Base-by-base conservation (phyloP, 1,139 yeast genomes). In the Pichiaceae sp. region DNA sequence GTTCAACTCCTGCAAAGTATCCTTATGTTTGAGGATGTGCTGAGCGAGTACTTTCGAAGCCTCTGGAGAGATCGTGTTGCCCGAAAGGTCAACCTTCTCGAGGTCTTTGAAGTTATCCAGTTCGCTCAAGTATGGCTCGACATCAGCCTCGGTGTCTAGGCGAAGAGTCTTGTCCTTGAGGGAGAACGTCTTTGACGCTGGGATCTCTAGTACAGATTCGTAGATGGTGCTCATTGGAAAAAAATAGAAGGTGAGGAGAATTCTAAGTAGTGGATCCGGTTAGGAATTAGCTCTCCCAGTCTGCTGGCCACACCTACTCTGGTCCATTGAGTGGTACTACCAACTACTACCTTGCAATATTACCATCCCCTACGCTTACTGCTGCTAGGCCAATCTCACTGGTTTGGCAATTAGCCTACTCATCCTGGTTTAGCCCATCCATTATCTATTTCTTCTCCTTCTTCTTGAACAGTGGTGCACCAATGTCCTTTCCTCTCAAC, bases 401-500 rank as follows among this genome's bases (percentile, higher is more conserved):
- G n/a, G n/a, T n/a, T n/a, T n/a, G n/a, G n/a, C n/a, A n/a, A n/a
- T n/a, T n/a, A n/a, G n/a, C n/a, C n/a, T n/a, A n/a, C n/a, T n/a
- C n/a, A n/a, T n/a, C n/a, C n/a, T n/a, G n/a, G n/a, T n/a, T n/a
- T n/a, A n/a, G n/a, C n/a, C n/a, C n/a, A n/a, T n/a, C n/a, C n/a
- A n/a, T n/a, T n/a, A n/a, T n/a, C 16, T 29, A 7, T n/a, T 29
- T 19, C n/a, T 27, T 28, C 9, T 70, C 70, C 70, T 82, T 81
- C 63, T 80, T 78, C 37, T 75, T 81, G 49, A 80, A 81, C 50
- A 91, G 71, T 31, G 98, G 96, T 54, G 80, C 78, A 45, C 98
- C 98, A 53, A 91, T 84, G 64, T 80, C 83, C 70, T 89, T 87
- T 54, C 98, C 98, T 68, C 98, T 78, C 59, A 91, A 76, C 68